Base-by-base conservation (phyloP, 805 yeast genomes). In the Candida fluviatilis region DNA sequence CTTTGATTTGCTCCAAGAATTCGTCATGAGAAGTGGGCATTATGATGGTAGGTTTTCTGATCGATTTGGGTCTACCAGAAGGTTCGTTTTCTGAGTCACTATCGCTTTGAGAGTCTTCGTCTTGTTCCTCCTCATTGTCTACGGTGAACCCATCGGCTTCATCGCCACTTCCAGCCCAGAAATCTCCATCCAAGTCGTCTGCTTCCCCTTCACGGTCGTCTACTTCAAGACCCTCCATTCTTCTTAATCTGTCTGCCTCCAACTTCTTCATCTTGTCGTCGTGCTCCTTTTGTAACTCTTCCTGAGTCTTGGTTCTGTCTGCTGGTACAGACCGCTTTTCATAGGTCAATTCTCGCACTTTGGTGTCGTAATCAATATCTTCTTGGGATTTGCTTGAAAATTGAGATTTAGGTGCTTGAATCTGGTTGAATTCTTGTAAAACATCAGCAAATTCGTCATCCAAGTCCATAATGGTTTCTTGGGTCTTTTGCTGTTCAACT, bases 321-420 rank as follows among this genome's bases (percentile, higher is more conserved):
- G 90, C 80, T 23, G 93, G 93, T 2, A 74, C 89, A 8, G 93
- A 82, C 54, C 90, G 73, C 58, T 79, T 78, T 43, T 85, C 93
- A 51, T 81, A 66, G 2, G 78, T 75, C 42, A 84, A 70, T 52
- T 80, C 83, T 45, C 78, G 73, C 14, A 84, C 84, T 48, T 78
- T 76, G 51, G 67, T 69, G 51, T 83, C 89, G 57, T 85, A 85
- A 18, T 73, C 78, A 8, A 67, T 57, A 23, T 70, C 72, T 36
- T 71, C 72, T 29, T 46, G 43, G 3, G 66, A 69, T 38, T 67
- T 63, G 14, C 53, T 42, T n/a, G 51, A 41, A 17, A 57, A 60
- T 2, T 48, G 40, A 27, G 43, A 39, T 26, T 41, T 29, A 50
- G 50, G 33, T 43, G 52, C 13, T 47, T 50, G 36, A 5, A 50